A percentile compares a stretch with the other conserved stretches of the same genome.
phyloP scores from a whole-genome alignment of 164 flowering plant genomes.

The Piper longum region DNA sequence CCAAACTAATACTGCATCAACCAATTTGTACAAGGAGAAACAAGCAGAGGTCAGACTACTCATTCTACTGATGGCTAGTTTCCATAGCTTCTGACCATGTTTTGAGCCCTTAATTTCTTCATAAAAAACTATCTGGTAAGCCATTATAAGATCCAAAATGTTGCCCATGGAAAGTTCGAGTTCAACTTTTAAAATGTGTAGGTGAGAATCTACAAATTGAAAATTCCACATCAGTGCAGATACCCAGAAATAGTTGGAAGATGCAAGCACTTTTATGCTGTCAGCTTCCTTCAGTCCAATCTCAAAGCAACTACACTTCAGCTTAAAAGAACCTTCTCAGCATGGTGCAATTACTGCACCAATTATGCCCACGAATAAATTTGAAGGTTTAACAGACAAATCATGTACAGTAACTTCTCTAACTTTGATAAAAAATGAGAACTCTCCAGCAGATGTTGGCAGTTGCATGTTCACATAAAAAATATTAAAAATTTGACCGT shows the following conservation, averaged over 20 bases:
- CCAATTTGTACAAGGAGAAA: constrained; percentile 27
- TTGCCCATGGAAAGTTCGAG: constrained; percentile 42
- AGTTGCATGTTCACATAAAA: constrained; percentile 34
- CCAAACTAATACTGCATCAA: constrained; percentile 36
- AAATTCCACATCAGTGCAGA: constrained; percentile 31
- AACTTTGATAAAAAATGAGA: constrained; percentile 21
- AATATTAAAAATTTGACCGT: constrained; percentile 25
- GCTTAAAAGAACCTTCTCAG: constrained; percentile 20
- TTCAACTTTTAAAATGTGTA: constrained; percentile 30
- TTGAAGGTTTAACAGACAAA: constrained; percentile 14
- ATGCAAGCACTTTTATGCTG: constrained; percentile 15
- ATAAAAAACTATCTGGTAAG: constrained; percentile 14
- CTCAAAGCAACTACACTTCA: constrained; percentile 33
- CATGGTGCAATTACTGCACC: constrained; percentile 26
- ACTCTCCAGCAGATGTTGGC: constrained; percentile 21
- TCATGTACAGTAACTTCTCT: constrained; percentile 32
- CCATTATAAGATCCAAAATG: constrained; percentile 20
- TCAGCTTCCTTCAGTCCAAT: constrained; percentile 33
- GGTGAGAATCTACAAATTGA: constrained; percentile 23
- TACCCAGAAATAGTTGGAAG: constrained; percentile 19
- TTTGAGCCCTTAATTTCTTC: constrained; percentile 27
- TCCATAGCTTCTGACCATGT: constrained; percentile 72
- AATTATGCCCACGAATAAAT: constrained; percentile 34
- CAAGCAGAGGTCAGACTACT: constrained; percentile 21
- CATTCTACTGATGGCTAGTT: constrained; percentile 37